Evolutionary conservation across 2,329 filamentous ascomycete genomes (phyloP), one percentile per base, ranked within the genome.

Genomic region (Stachybotrys chlorohalonatus): DNA sequence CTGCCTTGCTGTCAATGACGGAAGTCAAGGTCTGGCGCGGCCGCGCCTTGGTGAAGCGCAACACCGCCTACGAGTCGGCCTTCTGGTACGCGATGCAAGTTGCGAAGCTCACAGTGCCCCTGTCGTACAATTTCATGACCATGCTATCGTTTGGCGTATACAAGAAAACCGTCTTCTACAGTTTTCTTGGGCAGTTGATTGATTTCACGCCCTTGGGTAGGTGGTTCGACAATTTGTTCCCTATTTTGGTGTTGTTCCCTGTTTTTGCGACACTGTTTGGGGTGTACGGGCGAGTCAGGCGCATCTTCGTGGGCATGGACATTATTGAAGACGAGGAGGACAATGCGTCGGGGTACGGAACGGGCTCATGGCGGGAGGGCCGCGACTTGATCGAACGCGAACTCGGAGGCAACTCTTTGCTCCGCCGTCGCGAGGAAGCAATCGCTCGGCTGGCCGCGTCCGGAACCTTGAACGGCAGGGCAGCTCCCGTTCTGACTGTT

Each of bases 11-110:
- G 55, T 92, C 91, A 7, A 86, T 99, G 65, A 90, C 87, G 13
- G 90, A 96, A 66, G 90, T 96, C 63, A 95, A 94, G 65, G 91
- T 96, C n/a, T 99, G 94, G 94, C 89, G 94, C 55, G 94, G 95
- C 51, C 85, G 94, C 39, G 93, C 94, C 0, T 78, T 99, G 6
- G 93, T 97, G 50, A 84, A 83, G 56, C 85, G 94, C 55, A 94
- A 95, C 66, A 99, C 94, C 0, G 93, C 95, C 56, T 85, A 90
- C 57, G 94, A 97, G 68, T 90, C 87, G 52, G 94, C 94, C 1
- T 95, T 93, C 62, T 99, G 95, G 91, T 99, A 97, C 67, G 87
- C 90, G 1, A 85, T 90, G 56, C 90, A 96, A 68, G 89, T 96
- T 11, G 93, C 94, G 52, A 90, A 92, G 64, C 83, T 99, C 48